Base-by-base conservation (phyloP, 2,329 filamentous ascomycete species). In the Helicocarpus griseus region DNA sequence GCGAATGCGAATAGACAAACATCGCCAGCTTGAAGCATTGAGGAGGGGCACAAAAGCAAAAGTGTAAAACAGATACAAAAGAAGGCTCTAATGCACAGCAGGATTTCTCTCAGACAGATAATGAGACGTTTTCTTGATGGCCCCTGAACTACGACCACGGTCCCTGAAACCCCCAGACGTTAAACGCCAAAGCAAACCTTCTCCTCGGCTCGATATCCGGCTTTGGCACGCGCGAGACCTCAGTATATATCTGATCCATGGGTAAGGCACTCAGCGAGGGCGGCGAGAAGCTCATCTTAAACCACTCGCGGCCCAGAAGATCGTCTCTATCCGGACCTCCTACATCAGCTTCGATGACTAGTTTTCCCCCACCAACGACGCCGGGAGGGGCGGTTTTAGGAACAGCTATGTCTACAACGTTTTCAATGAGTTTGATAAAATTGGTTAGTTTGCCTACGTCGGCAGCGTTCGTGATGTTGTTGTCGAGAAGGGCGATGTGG, bases 351-450 rank as follows among this genome's bases (percentile, higher is more conserved):
- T 51, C 43, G 24, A 51, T 48, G 29, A 48, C 41, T 6, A 51
- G 40, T 39, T 48, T 36, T 14, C 49, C 49, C n/a, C 49, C 49
- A 5, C 33, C 43, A 36, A 36, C n/a, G 4, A 31, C 33, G n/a
- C 31, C 31, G 9, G 43, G 31, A 3, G 49, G 49, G 35, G 29
- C 43, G 21, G 31, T 47, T 51, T 43, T 46, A 21, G 49, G 49
- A 24, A 51, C 35, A 3, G 40, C 21, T 7, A 14, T 26, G 13
- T 50, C 48, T 8, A 51, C 5, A 4, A 29, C 40, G 3, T 39
- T 19, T 47, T 47, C 49, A 13, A 48, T 39, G 14, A n/a, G 24
- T 40, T 51, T 51, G 41, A 51, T 51, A 9, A 48, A 46, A 31
- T 40, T 28, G 21, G 33, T 33, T 21, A 47, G 14, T 43, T 31